Percentiles rank a stretch among this genome's conserved stretches.
Evolutionary conservation across 257 asterid genomes (phyloP).

Genomic region (Rhazya stricta): DNA sequence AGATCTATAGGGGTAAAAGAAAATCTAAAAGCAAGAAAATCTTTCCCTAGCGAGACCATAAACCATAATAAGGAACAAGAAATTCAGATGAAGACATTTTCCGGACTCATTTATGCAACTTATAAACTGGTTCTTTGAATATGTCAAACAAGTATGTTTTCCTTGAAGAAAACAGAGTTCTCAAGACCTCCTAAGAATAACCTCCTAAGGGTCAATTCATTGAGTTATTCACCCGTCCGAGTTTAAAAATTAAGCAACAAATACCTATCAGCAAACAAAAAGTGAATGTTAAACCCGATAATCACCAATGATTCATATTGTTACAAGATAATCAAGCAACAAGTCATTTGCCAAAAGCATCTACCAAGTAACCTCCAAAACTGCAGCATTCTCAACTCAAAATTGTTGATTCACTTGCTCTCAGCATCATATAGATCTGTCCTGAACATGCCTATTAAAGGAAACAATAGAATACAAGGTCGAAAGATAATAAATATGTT

Average conservation of each 20-base stretch:
- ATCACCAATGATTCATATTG: neutral
- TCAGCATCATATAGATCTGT: conserved; percentile 37
- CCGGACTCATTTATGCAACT: neutral
- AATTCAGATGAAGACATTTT: neutral
- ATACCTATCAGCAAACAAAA: neutral
- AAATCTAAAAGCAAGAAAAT: neutral
- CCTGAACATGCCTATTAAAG: conserved; percentile 31
- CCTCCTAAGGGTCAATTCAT: neutral
- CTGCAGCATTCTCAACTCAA: neutral
- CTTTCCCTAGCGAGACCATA: neutral
- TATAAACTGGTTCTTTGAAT: neutral
- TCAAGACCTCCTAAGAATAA: neutral
- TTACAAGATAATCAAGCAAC: conserved; percentile 1
- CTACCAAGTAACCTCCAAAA: neutral
- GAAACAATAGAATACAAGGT: conserved; percentile 1
- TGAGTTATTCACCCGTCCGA: conserved; percentile 5
- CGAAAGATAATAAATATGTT: neutral
- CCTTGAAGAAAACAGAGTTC: neutral
- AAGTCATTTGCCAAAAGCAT: neutral
- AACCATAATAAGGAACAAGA: neutral
- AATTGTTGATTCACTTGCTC: conserved; percentile 31
- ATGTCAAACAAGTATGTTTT: neutral
- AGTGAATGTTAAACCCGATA: neutral
- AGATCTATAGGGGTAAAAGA: neutral
- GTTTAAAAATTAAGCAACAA: neutral